A percentile compares a stretch with the other conserved stretches of the same genome.
Evolutionary conservation across 2,329 filamentous ascomycete species (phyloP).

Genomic region (Fusarium redolens): DNA sequence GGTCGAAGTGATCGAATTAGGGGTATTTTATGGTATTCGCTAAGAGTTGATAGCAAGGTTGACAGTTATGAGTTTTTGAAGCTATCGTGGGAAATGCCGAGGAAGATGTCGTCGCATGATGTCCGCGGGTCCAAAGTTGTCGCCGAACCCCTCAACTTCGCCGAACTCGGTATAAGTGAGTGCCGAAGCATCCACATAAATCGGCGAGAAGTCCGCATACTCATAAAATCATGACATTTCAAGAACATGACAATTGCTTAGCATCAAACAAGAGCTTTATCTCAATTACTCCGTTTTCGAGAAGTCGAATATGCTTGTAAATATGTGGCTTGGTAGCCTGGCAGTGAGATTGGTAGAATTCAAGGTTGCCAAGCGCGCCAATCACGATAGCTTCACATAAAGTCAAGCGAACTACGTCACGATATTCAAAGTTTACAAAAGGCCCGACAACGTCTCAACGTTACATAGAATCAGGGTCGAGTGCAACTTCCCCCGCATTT

Average conservation of each 20-base stretch:
- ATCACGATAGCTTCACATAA: background rate
- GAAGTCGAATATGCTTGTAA: background rate
- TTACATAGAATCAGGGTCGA: slow-evolving; percentile 13
- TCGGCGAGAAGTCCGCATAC: background rate
- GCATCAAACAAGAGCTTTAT: accelerated
- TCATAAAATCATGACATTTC: background rate
- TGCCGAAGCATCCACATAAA: slow-evolving; percentile 1
- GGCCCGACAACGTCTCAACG: slow-evolving; percentile 15
- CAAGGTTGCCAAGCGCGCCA: background rate
- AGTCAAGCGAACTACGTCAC: slow-evolving; percentile 11
- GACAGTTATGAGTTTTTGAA: background rate
- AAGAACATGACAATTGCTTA: background rate
- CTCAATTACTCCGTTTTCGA: accelerated
- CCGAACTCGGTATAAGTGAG: slow-evolving; percentile 11
- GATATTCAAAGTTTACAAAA: background rate
- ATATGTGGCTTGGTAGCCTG: too few relatives aligned
- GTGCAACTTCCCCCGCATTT: slow-evolving; percentile 4
- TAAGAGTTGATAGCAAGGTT: accelerated
- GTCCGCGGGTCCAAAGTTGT: background rate
- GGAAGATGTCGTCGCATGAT: background rate
- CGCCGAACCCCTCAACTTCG: slow-evolving; percentile 5
- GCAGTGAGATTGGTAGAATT: background rate
- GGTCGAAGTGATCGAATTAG: too few relatives aligned
- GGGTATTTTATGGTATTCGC: background rate
- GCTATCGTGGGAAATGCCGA: slow-evolving; percentile 5